These are phyloP conservation scores for Warburgia ugandensis DNA, from an alignment of 164 flowering plant species.

Conservation along the genomic window DNA sequence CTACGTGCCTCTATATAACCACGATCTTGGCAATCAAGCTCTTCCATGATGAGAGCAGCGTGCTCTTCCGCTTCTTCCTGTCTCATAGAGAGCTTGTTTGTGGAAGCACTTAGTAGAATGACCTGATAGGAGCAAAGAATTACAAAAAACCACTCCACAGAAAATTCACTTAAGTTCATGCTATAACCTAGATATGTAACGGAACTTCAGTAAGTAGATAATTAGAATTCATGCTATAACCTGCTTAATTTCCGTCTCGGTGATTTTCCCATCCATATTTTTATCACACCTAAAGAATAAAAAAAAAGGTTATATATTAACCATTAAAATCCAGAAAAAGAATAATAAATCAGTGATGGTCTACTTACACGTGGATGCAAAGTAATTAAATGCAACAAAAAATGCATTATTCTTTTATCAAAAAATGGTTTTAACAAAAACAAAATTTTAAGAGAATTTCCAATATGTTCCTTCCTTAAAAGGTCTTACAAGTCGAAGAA, in stretches of 20 bases:
- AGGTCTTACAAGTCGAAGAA: constrained; percentile 42
- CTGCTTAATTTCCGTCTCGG: constrained; percentile 32
- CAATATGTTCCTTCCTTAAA: too few species aligned
- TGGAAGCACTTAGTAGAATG: constrained; percentile 28
- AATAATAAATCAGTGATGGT: too few species aligned
- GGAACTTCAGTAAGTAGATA: not conserved
- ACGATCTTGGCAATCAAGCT: constrained; percentile 23
- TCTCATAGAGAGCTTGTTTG: constrained; percentile 32
- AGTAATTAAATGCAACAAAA: too few species aligned
- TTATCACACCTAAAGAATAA: constrained; percentile 25
- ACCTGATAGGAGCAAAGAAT: constrained; percentile 17
- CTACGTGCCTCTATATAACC: constrained; percentile 31
- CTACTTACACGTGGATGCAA: too few species aligned
- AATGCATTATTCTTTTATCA: too few species aligned
- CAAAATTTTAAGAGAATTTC: too few species aligned
- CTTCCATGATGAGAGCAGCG: constrained; percentile 37
- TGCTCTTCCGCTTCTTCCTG: constrained; percentile 33
- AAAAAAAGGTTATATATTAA: too few species aligned
- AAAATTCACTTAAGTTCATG: not conserved
- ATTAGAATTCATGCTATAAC: constrained; percentile 5
- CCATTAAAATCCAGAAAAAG: too few species aligned
- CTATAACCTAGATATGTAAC: not conserved
- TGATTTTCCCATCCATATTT: constrained; percentile 34
- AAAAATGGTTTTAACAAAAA: too few species aligned
- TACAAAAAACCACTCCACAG: constrained; percentile 3